phyloP scores from a whole-genome alignment of 2,329 filamentous ascomycete genomes.

The Colletotrichum sp. region DNA sequence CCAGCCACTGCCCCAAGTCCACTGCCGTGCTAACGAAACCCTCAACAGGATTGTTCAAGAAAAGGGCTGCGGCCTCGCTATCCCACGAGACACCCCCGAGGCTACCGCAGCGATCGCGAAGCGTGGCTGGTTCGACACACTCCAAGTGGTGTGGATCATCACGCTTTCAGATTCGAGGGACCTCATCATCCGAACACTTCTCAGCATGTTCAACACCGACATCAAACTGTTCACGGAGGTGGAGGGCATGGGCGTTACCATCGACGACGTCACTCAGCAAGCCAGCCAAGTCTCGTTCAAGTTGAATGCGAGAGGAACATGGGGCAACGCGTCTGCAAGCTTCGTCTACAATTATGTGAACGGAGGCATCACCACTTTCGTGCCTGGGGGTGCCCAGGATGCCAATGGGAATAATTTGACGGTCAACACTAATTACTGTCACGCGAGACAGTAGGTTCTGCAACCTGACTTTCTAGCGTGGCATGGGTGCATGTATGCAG shows the following conservation, averaged over 20 bases:
- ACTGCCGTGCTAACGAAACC: not conserved
- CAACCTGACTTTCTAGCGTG: not conserved
- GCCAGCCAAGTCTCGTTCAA: not conserved
- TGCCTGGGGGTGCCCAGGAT: not conserved
- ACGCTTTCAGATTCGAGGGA: not conserved
- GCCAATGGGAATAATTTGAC: not conserved
- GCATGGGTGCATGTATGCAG: not conserved
- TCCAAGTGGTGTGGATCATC: not conserved
- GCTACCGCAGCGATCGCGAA: not conserved
- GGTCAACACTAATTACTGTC: not conserved
- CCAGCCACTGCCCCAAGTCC: fast-evolving
- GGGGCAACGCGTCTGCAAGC: not conserved
- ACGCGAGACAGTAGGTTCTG: not conserved
- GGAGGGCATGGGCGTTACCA: not conserved
- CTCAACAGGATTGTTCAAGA: not conserved
- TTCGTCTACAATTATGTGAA: not conserved
- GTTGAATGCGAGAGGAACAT: not conserved
- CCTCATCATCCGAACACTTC: not conserved
- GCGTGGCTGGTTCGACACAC: not conserved
- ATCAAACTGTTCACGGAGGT: not conserved
- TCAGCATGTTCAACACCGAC: not conserved
- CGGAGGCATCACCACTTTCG: not conserved
- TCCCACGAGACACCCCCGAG: not conserved
- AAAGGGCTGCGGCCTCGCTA: not conserved
- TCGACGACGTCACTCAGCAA: not conserved